Evolutionary conservation across 768 basidiomycete genomes (phyloP), one percentile per base, ranked within the genome.

Genomic region (Lyophyllum atratum): DNA sequence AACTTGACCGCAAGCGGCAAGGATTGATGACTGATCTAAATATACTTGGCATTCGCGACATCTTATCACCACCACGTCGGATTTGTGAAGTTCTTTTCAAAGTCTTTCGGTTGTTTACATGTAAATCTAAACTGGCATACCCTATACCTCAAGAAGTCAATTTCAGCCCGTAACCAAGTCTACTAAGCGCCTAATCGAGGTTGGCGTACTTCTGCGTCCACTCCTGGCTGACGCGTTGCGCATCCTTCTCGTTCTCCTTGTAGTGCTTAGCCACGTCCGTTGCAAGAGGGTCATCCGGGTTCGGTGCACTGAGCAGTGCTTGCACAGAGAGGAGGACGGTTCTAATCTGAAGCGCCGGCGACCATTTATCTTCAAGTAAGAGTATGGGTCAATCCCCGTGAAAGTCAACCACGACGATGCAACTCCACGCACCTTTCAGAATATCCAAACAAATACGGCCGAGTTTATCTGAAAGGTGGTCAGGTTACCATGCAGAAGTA

Each of bases 371-470:
- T 94, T 66, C 59, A 17, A 40, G 31, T 44, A 45, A 44, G 37
- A 44, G 39, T 53, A 45, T 57, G 22, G 21, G 48, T 11, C 33
- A 44, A 43, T 24, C 29, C 5, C 19, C 46, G 26, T 46, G 45
- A 28, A 37, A 49, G 45, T 21, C 21, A 40, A 48, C 53, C 37
- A 31, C 34, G 34, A 39, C n/a, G n/a, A 47, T 19, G 15, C 22
- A 29, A 19, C 17, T 28, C 22, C 44, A 68, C 80, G 46, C 66
- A 90, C 93, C 93, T 82, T 99, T 99, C 68, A 99, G 78, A 67
- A 99, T 98, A 72, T 99, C 97, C 55, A 99, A 76, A 74, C 97
- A 99, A 75, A 99, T 99, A 19, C 97, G 86, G 33, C 97, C 97
- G 28, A 99, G 89, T 74, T 99, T 99, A 75, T 99, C 96, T 98